These are phyloP conservation scores for button mushroom (Agaricus bisporus) DNA, from an alignment of 768 basidiomycete species.

Conservation along the genomic window DNA sequence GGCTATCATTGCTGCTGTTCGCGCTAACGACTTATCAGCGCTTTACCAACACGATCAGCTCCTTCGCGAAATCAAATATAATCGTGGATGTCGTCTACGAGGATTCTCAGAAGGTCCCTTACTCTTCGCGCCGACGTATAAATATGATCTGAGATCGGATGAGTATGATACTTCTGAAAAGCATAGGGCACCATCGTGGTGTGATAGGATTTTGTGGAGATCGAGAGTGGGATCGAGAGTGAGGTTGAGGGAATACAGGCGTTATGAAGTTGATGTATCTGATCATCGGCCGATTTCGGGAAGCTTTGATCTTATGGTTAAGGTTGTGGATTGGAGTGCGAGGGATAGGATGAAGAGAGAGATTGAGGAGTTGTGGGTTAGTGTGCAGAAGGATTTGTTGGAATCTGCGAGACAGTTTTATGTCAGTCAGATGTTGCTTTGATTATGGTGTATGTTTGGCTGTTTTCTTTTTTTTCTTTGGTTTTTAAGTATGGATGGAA, in stretches of 20 bases:
- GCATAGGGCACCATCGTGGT: constrained; percentile 89
- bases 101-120: constrained; percentile 79
- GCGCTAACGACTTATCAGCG: constrained; percentile 54
- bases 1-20: constrained; percentile 63
- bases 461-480: background rate
- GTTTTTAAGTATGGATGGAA: background rate
- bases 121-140: constrained; percentile 88
- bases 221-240: constrained; percentile 52
- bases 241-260: constrained; percentile 58
- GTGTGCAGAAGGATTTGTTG: constrained; percentile 36
- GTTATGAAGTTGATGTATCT: constrained; percentile 84
- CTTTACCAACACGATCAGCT: constrained; percentile 84
- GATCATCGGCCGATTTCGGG: constrained; percentile 90
- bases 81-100: constrained; percentile 83
- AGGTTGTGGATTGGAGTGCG: constrained; percentile 56
- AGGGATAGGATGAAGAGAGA: constrained; percentile 51
- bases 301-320: constrained; percentile 68
- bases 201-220: constrained; percentile 87
- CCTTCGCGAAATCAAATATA: constrained; percentile 79
- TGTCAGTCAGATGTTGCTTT: constrained; percentile 24
- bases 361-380: constrained; percentile 51
- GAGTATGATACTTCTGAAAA: constrained; percentile 90
- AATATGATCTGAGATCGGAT: constrained; percentile 76
- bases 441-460: constrained; percentile 9
- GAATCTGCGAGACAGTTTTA: constrained; percentile 36